Evolutionary conservation across 176 grass and related monocot species (phyloP).

Genomic region (Phoenix roebelenii): DNA sequence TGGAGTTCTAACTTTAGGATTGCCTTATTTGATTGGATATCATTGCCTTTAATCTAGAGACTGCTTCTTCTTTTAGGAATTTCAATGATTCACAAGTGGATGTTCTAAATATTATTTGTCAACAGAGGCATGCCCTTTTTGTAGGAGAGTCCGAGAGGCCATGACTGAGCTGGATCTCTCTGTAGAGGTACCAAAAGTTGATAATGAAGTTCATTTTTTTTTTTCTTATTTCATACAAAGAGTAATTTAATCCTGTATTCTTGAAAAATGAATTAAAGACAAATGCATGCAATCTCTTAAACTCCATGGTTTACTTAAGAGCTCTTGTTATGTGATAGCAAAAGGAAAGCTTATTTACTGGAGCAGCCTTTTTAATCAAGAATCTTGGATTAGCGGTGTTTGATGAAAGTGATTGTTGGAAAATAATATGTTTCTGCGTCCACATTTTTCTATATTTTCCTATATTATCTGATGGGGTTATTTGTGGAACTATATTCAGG

Average conservation of each 20-base stretch:
- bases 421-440: not conserved
- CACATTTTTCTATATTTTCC: not conserved
- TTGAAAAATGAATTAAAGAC: too few species aligned
- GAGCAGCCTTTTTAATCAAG: too few species aligned
- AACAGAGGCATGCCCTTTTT: constrained; percentile 93
- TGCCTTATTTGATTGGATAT: not conserved
- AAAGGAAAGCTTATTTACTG: too few species aligned
- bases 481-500: constrained; percentile 34
- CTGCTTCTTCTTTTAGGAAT: not conserved
- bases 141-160: constrained; percentile 89
- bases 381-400: too few species aligned
- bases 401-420: too few species aligned
- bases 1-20: too few species aligned
- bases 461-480: not conserved
- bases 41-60: not conserved
- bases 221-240: too few species aligned
- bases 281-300: too few species aligned
- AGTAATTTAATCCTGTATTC: too few species aligned
- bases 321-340: too few species aligned
- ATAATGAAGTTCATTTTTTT: not conserved
- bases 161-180: constrained; percentile 90
- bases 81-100: constrained; percentile 4
- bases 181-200: constrained; percentile 39
- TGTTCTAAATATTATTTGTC: constrained; percentile 21
- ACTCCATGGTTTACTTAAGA: too few species aligned